These are phyloP conservation scores for Tricholoma hemisulphureum DNA, from an alignment of 768 basidiomycete genomes.

Conservation along the genomic window DNA sequence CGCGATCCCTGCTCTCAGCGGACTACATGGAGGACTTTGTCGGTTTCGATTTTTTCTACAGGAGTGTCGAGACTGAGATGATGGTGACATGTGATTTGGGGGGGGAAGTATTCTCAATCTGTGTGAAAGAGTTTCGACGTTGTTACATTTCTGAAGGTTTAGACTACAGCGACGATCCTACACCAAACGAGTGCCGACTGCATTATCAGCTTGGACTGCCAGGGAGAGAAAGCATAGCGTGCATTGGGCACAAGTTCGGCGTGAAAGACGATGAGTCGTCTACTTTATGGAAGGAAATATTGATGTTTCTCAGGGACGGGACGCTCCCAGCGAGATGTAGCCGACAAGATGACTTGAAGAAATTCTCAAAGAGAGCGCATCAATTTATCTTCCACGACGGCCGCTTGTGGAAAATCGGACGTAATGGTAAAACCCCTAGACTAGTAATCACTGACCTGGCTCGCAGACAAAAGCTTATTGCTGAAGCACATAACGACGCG, in stretches of 20 bases:
- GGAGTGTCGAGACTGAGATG: too few species aligned
- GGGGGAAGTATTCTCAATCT: slow-evolving; percentile 24
- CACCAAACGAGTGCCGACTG: too few species aligned
- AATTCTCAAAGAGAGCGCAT: neutral
- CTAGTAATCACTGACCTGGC: slow-evolving; percentile 21
- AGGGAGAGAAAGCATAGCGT: neutral
- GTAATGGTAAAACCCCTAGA: slow-evolving; percentile 15
- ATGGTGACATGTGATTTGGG: slow-evolving; percentile 10
- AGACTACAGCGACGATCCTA: too few species aligned
- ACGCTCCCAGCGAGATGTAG: neutral
- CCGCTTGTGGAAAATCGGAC: slow-evolving; percentile 16
- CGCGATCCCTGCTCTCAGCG: too few species aligned
- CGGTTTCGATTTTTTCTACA: too few species aligned
- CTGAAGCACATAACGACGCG: slow-evolving; percentile 23
- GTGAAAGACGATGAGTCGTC: slow-evolving; percentile 9
- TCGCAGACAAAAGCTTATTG: slow-evolving; percentile 16
- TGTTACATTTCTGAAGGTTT: slow-evolving; percentile 11
- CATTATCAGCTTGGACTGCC: neutral
- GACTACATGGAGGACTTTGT: neutral
- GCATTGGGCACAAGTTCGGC: slow-evolving; percentile 6
- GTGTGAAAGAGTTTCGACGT: slow-evolving; percentile 15
- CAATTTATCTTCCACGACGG: slow-evolving; percentile 21
- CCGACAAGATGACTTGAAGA: neutral
- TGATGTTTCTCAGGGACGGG: neutral
- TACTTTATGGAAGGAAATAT: slow-evolving; percentile 14